Base-by-base conservation (phyloP, 2,329 filamentous ascomycete genomes). In the Cytospora chrysosperma region DNA sequence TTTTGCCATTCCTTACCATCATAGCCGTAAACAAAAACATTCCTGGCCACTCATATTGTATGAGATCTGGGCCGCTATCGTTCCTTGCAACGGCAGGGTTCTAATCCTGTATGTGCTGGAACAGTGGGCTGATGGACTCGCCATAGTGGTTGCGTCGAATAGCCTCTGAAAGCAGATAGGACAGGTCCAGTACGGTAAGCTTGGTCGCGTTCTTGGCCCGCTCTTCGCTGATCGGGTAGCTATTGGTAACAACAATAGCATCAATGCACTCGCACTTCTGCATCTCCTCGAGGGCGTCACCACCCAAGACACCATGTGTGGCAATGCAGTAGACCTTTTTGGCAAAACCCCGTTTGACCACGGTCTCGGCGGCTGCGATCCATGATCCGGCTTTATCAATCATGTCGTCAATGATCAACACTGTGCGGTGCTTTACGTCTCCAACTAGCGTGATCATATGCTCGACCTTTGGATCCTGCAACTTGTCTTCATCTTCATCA, bases 381-480 rank as follows among this genome's bases (percentile, higher is more conserved):
- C 95, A 99, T 8, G 92, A 97, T 17, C 90, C 92, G 12, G 93
- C 88, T 79, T 97, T 97, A 79, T 99, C 95, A 72, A 99, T 97
- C 91, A 99, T 98, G 75, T 99, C 95, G 75, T 99, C 95, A 56
- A 99, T 91, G 66, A 99, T 93, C 74, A 99, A 90, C 60, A 98
- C 95, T 0, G 92, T 89, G 64, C 92, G 87, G 73, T 92, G 88
- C 72, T 88, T 90, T 65, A 99, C 95, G 71, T 98, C 92, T 65
- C 95, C 95, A 17, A 99, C 95, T n/a, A 99, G 82, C 0, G 95
- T 99, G 70, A 99, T 96, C 81, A 94, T 97, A 72, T 93, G 93
- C 78, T 99, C 95, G 26, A 94, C 82, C 65, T 89, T 88, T 13
- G 89, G 87, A 69, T 94, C 88, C 70, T 89, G 86, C 59, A 94